Conservation (phyloP, 2,329 filamentous ascomycete species). For the Davidsoniella australis region DNA sequence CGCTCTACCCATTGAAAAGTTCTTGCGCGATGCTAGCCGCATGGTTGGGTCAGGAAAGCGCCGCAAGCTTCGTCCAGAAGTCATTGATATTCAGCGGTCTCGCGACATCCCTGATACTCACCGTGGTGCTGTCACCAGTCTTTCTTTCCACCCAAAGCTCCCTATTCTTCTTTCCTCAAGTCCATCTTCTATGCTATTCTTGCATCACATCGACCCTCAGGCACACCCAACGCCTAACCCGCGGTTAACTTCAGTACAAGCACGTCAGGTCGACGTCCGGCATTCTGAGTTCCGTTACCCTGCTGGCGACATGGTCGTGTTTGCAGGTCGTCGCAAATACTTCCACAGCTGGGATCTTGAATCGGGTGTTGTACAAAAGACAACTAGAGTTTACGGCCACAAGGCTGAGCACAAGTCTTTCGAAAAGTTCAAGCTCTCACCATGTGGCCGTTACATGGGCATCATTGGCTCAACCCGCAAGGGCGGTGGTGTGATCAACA, state of each 20-base stretch:
- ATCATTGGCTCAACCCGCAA: slow-evolving; percentile 65
- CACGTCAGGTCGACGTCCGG: slow-evolving; percentile 67
- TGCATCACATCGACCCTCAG: slow-evolving; percentile 73
- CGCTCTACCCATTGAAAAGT: slow-evolving; percentile 58
- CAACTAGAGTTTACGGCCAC: slow-evolving; percentile 58
- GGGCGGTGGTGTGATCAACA: slow-evolving; percentile 74
- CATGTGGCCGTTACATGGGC: slow-evolving; percentile 73
- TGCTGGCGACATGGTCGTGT: slow-evolving; percentile 62
- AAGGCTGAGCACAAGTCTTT: slow-evolving; percentile 72
- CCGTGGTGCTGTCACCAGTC: slow-evolving; percentile 60
- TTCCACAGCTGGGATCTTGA: slow-evolving; percentile 90
- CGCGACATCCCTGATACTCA: slow-evolving; percentile 71
- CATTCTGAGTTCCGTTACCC: slow-evolving; percentile 66
- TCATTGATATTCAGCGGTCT: slow-evolving; percentile 75
- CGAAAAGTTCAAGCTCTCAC: slow-evolving; percentile 78
- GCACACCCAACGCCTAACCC: slow-evolving; percentile 69
- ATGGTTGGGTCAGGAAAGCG: slow-evolving; percentile 40
- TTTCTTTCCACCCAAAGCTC: slow-evolving; percentile 78
- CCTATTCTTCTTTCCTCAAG: slow-evolving; percentile 83
- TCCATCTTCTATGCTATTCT: slow-evolving; percentile 64
- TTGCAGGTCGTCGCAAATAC: slow-evolving; percentile 73
- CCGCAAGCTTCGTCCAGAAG: slow-evolving; percentile 66
- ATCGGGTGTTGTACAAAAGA: slow-evolving; percentile 66
- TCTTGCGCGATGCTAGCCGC: slow-evolving; percentile 58
- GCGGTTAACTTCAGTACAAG: slow-evolving; percentile 74